Conservation (phyloP, 192 early-diverging fungal genomes). For the Backusella australiensis region DNA sequence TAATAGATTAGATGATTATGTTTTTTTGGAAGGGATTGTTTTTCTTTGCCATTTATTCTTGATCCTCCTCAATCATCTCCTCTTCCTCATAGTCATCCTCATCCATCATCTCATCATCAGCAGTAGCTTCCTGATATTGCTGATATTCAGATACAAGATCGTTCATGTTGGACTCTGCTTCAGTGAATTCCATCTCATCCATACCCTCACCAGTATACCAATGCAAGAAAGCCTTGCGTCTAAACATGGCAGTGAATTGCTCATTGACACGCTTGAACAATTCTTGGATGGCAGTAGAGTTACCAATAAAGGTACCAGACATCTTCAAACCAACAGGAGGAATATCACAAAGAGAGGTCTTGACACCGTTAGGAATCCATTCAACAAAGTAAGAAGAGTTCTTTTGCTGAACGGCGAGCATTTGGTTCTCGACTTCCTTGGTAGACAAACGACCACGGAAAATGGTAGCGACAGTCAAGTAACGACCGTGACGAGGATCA, state of each 20-base stretch:
- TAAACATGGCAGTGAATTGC: constrained; percentile 91
- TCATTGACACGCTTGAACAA: constrained; percentile 89
- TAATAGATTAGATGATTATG: neutral
- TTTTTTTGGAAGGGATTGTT: neutral
- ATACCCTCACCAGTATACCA: constrained; percentile 96
- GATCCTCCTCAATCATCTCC: neutral
- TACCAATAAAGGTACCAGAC: constrained; percentile 92
- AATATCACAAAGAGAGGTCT: constrained; percentile 88
- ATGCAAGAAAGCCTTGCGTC: constrained; percentile 92
- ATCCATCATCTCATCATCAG: constrained; percentile 23
- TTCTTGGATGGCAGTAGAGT: constrained; percentile 90
- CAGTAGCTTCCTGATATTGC: constrained; percentile 35
- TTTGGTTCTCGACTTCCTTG: constrained; percentile 81
- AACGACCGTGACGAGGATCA: constrained; percentile 94
- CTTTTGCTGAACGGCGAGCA: constrained; percentile 67
- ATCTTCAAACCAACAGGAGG: constrained; percentile 87
- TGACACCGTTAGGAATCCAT: constrained; percentile 98
- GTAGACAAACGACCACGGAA: constrained; percentile 79
- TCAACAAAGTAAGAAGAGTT: constrained; percentile 84
- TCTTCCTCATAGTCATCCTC: constrained; percentile 19
- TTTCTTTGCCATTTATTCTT: neutral
- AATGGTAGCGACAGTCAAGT: constrained; percentile 84
- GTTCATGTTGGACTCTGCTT: constrained; percentile 49
- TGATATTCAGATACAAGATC: constrained; percentile 41
- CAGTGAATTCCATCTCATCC: constrained; percentile 98